These are phyloP conservation scores for Amoeboaphelidium protococcarum DNA, from an alignment of 371 early-diverging fungal genomes.

Conservation along the genomic window DNA sequence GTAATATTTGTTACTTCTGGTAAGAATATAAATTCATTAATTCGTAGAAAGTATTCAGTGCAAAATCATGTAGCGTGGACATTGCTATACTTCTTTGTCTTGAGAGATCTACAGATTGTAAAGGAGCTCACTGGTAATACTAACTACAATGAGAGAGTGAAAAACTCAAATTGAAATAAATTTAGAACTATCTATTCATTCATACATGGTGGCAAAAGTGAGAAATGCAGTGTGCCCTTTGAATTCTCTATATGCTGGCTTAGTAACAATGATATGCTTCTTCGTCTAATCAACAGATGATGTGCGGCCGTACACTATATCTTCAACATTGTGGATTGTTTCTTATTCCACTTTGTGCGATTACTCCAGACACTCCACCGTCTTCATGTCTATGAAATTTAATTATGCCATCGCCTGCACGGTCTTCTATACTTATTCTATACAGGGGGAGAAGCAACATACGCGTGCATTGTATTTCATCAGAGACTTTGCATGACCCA, in stretches of 20 bases:
- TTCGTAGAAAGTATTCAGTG: too few relatives aligned
- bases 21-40: too few relatives aligned
- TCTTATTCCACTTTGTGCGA: not conserved
- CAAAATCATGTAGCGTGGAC: too few relatives aligned
- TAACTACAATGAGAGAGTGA: not conserved
- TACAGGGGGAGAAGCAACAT: conserved; percentile 80
- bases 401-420: not conserved
- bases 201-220: not conserved
- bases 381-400: not conserved
- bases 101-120: too few relatives aligned
- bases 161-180: not conserved
- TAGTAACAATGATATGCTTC: not conserved
- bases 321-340: not conserved
- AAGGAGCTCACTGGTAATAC: too few relatives aligned
- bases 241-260: not conserved
- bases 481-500: conserved; percentile 47
- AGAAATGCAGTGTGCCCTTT: not conserved
- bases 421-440: conserved; percentile 73
- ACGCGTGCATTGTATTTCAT: conserved; percentile 36
- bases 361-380: not conserved
- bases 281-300: too few relatives aligned
- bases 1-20: too few relatives aligned
- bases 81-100: too few relatives aligned
- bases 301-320: too few relatives aligned
- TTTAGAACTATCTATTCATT: not conserved